phyloP scores from a whole-genome alignment of 2,329 filamentous ascomycete species.

The Alternaria triticina region DNA sequence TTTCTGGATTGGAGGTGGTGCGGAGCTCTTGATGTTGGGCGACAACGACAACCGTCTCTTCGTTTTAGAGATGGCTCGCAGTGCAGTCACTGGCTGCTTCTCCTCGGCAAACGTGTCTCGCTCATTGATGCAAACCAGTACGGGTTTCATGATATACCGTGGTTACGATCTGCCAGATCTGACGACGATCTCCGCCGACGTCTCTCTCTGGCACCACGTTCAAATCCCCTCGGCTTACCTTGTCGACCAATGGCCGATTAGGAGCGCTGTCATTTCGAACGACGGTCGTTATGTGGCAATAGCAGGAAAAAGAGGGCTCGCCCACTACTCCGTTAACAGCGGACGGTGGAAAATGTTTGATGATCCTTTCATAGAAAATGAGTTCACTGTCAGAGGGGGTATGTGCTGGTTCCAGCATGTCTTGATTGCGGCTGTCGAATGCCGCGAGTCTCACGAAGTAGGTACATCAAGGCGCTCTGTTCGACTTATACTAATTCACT shows the following conservation, averaged over 20 bases:
- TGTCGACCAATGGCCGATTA: conserved; percentile 91
- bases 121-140: conserved; percentile 86
- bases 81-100: conserved; percentile 90
- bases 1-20: conserved; percentile 86
- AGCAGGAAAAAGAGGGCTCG: conserved; percentile 89
- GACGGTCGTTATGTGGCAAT: conserved; percentile 95
- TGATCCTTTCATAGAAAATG: conserved; percentile 80
- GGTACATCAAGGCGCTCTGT: neutral
- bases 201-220: conserved; percentile 92
- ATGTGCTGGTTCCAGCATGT: conserved; percentile 99
- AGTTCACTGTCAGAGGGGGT: conserved; percentile 89
- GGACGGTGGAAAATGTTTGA: conserved; percentile 95
- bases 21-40: conserved; percentile 79
- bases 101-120: conserved; percentile 88
- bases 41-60: conserved; percentile 79
- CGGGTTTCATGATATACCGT: conserved; percentile 88
- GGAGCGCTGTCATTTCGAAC: conserved; percentile 82
- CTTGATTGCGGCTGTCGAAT: conserved; percentile 90
- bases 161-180: conserved; percentile 91
- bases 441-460: conserved; percentile 77
- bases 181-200: conserved; percentile 88
- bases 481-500: conserved; percentile 6
- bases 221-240: conserved; percentile 86
- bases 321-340: conserved; percentile 94
- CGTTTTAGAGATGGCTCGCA: conserved; percentile 90